Evolutionary conservation across 352 stramenopile genomes (phyloP).

Genomic region (Phytophthora sojae): DNA sequence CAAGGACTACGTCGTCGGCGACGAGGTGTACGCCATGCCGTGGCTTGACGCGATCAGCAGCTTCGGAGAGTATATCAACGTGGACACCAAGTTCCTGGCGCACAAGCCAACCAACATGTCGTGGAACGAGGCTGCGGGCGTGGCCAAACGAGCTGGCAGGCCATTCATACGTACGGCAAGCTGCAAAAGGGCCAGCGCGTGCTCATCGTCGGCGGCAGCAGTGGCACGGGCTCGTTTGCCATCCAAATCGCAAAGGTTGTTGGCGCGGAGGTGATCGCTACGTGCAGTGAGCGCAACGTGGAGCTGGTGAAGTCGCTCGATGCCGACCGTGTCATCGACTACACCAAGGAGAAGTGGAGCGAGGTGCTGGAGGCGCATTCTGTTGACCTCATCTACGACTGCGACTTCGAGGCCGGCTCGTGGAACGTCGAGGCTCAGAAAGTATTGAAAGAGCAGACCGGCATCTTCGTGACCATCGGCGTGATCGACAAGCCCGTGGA

Average conservation of each 20-base stretch:
- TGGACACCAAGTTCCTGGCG: constrained; percentile 34
- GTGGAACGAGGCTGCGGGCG: constrained; percentile 44
- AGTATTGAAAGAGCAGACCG: constrained; percentile 43
- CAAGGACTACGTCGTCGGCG: constrained; percentile 36
- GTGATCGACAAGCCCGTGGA: constrained; percentile 49
- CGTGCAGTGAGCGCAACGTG: constrained; percentile 50
- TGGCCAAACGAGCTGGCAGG: constrained; percentile 20
- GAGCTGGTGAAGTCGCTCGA: constrained; percentile 52
- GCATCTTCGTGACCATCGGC: constrained; percentile 45
- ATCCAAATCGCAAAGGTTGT: constrained; percentile 67
- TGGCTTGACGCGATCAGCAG: constrained; percentile 5
- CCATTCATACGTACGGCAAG: constrained; percentile 34
- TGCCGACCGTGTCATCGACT: constrained; percentile 61
- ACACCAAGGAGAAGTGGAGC: constrained; percentile 55
- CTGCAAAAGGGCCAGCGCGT: constrained; percentile 41
- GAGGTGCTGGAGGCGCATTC: constrained; percentile 27
- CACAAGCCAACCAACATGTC: constrained; percentile 50
- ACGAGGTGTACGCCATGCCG: constrained; percentile 42
- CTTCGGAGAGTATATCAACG: constrained; percentile 50
- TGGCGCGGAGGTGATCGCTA: constrained; percentile 38
- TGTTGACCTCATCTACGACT: constrained; percentile 1
- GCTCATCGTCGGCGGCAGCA: constrained; percentile 59
- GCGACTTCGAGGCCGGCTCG: constrained; percentile 27
- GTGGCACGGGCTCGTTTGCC: constrained; percentile 61
- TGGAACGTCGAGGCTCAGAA: constrained; percentile 47